Evolutionary conservation across 345 rosid genomes (phyloP), one percentile per base, ranked within the genome.

Genomic region (Geranium rotundifolium): DNA sequence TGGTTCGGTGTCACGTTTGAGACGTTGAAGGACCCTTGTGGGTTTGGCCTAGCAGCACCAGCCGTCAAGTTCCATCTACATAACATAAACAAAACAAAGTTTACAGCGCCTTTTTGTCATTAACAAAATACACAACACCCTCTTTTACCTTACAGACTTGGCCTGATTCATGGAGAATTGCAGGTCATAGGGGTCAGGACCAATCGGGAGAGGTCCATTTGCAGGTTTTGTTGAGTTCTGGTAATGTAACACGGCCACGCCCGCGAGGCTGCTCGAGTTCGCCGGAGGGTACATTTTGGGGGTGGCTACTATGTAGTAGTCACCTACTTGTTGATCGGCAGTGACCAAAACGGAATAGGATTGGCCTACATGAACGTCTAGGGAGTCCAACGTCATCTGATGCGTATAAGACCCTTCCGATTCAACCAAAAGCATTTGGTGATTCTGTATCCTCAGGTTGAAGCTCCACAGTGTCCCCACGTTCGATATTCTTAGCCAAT

Each of bases 21-120:
- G 29, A 80, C 82, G 37, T 75, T 82, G 67, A 85, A 85, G 17
- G 82, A 75, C 65, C 85, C 85, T 63, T 85, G 90, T 31, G 81
- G 85, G 12, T 82, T 75, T 3, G 87, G 87, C 80, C 90, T 79
- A 0, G 87, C 85, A 29, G 90, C 85, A 31, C 87, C 90, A 6
- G 82, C 10, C 0, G 84, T 85, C 75, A 80, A 4, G 71, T 81
- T 82, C 90, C 87, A 85, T 69, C 85, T 23, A 23, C 27, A 23
- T 23, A 23, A 23, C 27, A 23, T 23, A 23, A 23, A 23, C 27
- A 23, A 23, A 23, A 23, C 2, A 23, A 23, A 23, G 27, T 23
- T 23, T 23, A 23, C 27, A 23, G 27, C 27, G 27, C 27, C 1
- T 23, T 23, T 23, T 23, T 23, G 2, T 39, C 27, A 30, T 27